These are phyloP conservation scores for Anastatica hierochuntica DNA, from an alignment of 345 rosid species.

Conservation along the genomic window DNA sequence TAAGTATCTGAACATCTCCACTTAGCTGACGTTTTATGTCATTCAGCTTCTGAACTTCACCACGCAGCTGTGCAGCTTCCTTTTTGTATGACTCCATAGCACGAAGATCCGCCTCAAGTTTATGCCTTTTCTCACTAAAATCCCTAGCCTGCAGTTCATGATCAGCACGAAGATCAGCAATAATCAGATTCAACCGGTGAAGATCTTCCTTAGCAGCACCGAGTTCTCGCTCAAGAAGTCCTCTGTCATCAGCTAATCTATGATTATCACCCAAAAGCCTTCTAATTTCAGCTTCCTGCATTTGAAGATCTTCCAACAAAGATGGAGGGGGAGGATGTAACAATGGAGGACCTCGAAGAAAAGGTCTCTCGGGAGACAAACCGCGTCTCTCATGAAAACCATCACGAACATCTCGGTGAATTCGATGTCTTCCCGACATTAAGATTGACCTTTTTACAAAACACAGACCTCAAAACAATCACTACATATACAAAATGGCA, in stretches of 20 bases:
- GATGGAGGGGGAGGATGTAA: constrained; percentile 67
- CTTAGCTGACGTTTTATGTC: constrained; percentile 54
- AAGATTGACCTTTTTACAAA: too few relatives aligned
- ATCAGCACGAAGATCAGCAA: constrained; percentile 58
- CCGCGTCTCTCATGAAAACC: constrained; percentile 51
- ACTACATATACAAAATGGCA: too few relatives aligned
- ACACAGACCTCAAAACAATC: too few relatives aligned
- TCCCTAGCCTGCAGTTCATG: constrained; percentile 61
- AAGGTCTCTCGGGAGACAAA: constrained; percentile 54
- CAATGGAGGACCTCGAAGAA: constrained; percentile 51
- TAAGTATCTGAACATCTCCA: constrained; percentile 60
- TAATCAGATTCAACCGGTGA: constrained; percentile 60
- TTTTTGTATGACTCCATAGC: constrained; percentile 74
- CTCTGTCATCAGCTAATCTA: constrained; percentile 62
- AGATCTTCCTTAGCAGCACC: constrained; percentile 78
- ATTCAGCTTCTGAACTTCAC: constrained; percentile 67
- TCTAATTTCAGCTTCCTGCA: constrained; percentile 65
- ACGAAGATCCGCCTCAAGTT: constrained; percentile 78
- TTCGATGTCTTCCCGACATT: constrained; percentile 82
- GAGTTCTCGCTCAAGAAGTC: constrained; percentile 64
- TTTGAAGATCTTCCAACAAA: constrained; percentile 81
- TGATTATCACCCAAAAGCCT: constrained; percentile 71
- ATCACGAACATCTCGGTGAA: constrained; percentile 35
- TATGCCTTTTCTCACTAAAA: constrained; percentile 71
- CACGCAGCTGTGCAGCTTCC: constrained; percentile 53